Evolutionary conservation across 257 asterid species (phyloP).

Genomic region (Nicotiana attenuata): DNA sequence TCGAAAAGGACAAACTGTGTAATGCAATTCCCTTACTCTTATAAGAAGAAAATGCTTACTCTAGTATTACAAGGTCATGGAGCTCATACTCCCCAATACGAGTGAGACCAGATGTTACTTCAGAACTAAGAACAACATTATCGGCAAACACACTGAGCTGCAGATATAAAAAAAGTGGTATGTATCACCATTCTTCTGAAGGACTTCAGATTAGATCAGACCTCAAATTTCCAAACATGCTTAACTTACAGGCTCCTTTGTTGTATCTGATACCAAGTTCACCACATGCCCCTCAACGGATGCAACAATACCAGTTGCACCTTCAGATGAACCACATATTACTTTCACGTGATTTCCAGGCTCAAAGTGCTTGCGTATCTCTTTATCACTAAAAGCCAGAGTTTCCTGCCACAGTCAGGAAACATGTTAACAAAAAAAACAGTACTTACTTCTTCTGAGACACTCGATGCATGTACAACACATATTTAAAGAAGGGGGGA

Average conservation of each 20-base stretch:
- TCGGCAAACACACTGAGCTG: constrained; percentile 95
- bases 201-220: not conserved
- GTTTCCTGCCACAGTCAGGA: constrained; percentile 46
- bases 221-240: not conserved
- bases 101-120: constrained; percentile 86
- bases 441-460: not conserved
- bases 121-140: constrained; percentile 91
- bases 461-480: not conserved
- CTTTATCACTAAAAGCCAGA: constrained; percentile 75
- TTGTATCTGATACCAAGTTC: constrained; percentile 86
- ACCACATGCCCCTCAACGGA: constrained; percentile 96
- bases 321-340: constrained; percentile 85
- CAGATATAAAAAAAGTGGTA: not conserved
- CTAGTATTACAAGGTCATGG: constrained; percentile 85
- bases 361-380: constrained; percentile 90
- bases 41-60: constrained; percentile 38
- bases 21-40: not conserved
- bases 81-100: constrained; percentile 92
- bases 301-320: constrained; percentile 98
- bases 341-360: constrained; percentile 95
- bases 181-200: not conserved
- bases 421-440: not conserved
- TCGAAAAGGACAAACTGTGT: constrained; percentile 7
- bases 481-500: not conserved
- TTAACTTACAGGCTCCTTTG: constrained; percentile 76